Evolutionary conservation across 1,284 basidiomycete species (phyloP).

Genomic region (Ganoderma multipileum): DNA sequence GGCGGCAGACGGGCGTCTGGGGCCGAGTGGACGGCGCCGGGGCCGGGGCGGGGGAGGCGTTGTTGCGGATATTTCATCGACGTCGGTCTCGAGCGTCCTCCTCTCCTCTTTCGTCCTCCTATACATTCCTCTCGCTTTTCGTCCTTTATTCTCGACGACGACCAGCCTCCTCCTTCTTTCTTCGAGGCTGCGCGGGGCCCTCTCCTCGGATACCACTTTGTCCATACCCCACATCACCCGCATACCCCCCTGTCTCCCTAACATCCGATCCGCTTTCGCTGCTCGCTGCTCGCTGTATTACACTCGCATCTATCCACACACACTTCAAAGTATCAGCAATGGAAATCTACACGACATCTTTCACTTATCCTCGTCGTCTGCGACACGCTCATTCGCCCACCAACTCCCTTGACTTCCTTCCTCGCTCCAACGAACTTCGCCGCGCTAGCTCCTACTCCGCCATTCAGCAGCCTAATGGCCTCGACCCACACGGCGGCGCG

Average conservation of each 20-base stretch:
- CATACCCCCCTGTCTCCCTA: slow-evolving; percentile 47
- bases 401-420: slow-evolving; percentile 69
- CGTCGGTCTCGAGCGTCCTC: slow-evolving; percentile 4
- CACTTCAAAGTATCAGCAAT: slow-evolving; percentile 51
- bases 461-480: slow-evolving; percentile 48
- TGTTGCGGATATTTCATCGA: slow-evolving; percentile 31
- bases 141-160: slow-evolving; percentile 41
- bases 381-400: slow-evolving; percentile 68
- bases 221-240: slow-evolving; percentile 45
- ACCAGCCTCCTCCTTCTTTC: slow-evolving; percentile 37
- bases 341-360: slow-evolving; percentile 94
- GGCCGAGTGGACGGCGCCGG: slow-evolving; percentile 4
- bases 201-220: slow-evolving; percentile 45
- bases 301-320: slow-evolving; percentile 38
- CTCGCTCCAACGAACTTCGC: slow-evolving; percentile 45
- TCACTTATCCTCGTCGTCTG: slow-evolving; percentile 83
- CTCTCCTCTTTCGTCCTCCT: slow-evolving; percentile 32
- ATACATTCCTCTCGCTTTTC: slow-evolving; percentile 37
- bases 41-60: slow-evolving; percentile 6
- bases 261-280: slow-evolving; percentile 36
- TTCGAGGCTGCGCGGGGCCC: slow-evolving; percentile 41
- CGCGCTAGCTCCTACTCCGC: slow-evolving; percentile 52
- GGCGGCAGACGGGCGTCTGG: not conserved
- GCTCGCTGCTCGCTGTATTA: slow-evolving; percentile 40
- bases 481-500: slow-evolving; percentile 42